Base-by-base conservation (phyloP, 805 yeast species). In the Candida hungchunana region DNA sequence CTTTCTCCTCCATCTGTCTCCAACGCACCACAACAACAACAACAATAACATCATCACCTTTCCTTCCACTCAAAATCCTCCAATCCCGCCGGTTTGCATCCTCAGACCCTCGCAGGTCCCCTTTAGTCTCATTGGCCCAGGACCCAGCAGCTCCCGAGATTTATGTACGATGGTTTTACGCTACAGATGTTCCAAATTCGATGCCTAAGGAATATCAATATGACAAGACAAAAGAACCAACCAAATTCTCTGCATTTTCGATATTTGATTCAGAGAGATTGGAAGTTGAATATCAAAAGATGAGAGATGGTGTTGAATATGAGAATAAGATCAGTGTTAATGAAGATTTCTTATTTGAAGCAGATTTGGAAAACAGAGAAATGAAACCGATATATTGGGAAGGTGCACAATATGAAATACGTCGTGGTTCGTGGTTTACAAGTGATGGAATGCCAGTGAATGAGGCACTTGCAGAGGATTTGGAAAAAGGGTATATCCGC, bases 351-450 rank as follows among this genome's bases (percentile, higher is more conserved):
- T 63, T 90, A 18, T 84, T 83, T 50, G 75, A 77, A 49, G 96
- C 87, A 5, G 77, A 86, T 50, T 42, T 90, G 15, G 43, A 53
- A 1, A 58, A 62, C 6, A 68, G 77, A 58, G 69, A 67, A 32
- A 56, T 89, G 49, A 46, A 60, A 4, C 94, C 97, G 0, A 71
- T 79, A 0, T 90, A 79, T 55, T 90, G 97, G 97, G 78, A 76
- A 7, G 97, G 97, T 1, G 93, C 96, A 0, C 62, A 66, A 0
- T 90, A 79, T 53, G 88, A 84, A 41, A 82, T 90, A 1, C 66
- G 96, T 30, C 63, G 97, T 36, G 96, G 96, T 1, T 56, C 77
- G 1, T 90, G 97, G 97, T 87, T 86, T 55, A 61, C 67, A 24
- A 54, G 71, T 8, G 73, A 73, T 33, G 75, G 76, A 1, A 50